Evolutionary conservation across 2,329 filamentous ascomycete species (phyloP).

Genomic region (Fusarium sp.): DNA sequence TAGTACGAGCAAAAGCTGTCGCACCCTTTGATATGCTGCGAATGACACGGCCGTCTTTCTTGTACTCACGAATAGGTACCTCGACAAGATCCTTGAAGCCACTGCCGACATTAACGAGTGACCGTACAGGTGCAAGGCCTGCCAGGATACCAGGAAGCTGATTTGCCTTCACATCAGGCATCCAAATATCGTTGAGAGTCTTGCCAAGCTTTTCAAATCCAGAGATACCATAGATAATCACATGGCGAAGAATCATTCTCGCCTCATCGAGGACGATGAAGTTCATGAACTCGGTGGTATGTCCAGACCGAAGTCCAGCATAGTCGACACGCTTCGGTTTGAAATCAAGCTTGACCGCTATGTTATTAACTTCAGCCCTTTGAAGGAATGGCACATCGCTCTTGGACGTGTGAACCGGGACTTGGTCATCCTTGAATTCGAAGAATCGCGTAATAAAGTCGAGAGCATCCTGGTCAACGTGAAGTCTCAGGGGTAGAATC

Average conservation of each 20-base stretch:
- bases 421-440: conserved; percentile 88
- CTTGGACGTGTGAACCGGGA: conserved; percentile 65
- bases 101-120: conserved; percentile 89
- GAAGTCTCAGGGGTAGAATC: conserved; percentile 85
- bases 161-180: conserved; percentile 88
- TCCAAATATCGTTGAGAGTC: conserved; percentile 96
- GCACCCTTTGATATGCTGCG: conserved; percentile 94
- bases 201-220: conserved; percentile 92
- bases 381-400: conserved; percentile 89
- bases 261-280: conserved; percentile 93
- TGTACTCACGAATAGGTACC: conserved; percentile 91
- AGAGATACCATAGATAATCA: conserved; percentile 90
- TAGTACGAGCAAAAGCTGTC: conserved; percentile 89
- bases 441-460: conserved; percentile 99
- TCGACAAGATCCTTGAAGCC: conserved; percentile 89
- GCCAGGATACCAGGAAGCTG: conserved; percentile 91
- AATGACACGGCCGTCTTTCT: conserved; percentile 91
- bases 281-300: conserved; percentile 99
- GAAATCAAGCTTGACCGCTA: conserved; percentile 89
- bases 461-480: conserved; percentile 96
- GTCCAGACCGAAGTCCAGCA: conserved; percentile 88
- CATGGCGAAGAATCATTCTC: conserved; percentile 85
- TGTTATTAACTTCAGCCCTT: conserved; percentile 84
- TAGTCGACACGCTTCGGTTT: conserved; percentile 99
- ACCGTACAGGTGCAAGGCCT: conserved; percentile 89